Evolutionary conservation across 2,329 filamentous ascomycete genomes (phyloP).

Genomic region (Shiraia bambusicola): DNA sequence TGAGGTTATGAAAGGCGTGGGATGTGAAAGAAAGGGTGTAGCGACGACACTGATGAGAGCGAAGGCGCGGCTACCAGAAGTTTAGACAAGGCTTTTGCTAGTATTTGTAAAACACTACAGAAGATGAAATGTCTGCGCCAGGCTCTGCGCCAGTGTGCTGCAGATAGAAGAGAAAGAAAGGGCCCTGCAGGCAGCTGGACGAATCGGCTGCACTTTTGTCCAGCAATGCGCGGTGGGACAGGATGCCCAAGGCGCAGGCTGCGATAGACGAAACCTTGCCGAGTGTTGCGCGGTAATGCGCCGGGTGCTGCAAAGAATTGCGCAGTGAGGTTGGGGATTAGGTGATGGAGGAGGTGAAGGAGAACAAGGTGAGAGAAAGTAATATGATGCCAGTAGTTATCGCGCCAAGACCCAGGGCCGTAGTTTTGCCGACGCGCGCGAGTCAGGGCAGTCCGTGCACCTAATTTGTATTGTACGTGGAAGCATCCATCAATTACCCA

Average conservation of each 20-base stretch:
- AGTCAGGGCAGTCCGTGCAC: conserved; percentile 13
- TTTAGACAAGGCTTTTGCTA: conserved; percentile 13
- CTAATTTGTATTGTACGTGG: conserved; percentile 28
- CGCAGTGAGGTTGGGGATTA: conserved; percentile 7
- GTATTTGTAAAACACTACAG: conserved; percentile 22
- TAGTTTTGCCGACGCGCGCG: conserved; percentile 16
- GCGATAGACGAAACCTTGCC: neutral
- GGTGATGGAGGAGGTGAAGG: conserved; percentile 7
- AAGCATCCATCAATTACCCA: no score
- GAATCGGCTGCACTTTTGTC: conserved; percentile 4
- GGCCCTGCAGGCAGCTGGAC: conserved; percentile 3
- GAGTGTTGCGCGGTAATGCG: neutral
- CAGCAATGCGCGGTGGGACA: conserved; percentile 6
- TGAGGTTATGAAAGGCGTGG: conserved; percentile 1
- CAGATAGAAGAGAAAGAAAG: conserved; percentile 16
- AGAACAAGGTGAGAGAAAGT: conserved; percentile 2
- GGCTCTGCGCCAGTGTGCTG: conserved; percentile 12
- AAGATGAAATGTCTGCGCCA: conserved; percentile 10
- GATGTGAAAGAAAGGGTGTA: conserved; percentile 7
- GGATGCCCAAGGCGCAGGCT: neutral
- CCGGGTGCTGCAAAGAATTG: conserved; percentile 1
- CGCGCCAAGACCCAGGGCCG: conserved; percentile 23
- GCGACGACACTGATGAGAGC: conserved; percentile 14
- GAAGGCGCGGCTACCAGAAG: conserved; percentile 19
- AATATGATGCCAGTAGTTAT: conserved; percentile 10